phyloP scores from a whole-genome alignment of 164 flowering plant genomes.

The Berberis vulgaris region DNA sequence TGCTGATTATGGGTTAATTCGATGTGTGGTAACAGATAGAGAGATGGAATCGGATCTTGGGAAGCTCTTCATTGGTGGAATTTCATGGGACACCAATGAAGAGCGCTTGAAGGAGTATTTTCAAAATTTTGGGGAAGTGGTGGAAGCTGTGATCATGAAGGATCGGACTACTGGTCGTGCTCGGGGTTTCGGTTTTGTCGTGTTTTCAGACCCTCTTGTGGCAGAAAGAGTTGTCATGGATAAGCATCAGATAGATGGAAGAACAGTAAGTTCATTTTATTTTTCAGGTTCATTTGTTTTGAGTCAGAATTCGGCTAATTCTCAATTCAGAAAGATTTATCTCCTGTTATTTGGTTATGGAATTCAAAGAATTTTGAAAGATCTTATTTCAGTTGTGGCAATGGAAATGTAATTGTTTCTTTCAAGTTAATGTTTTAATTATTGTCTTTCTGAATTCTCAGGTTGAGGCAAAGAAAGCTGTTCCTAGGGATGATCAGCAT shows the following conservation, averaged over 20 bases:
- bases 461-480: slow-evolving; percentile 96
- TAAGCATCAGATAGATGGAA: slow-evolving; percentile 74
- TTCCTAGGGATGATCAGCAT: slow-evolving; percentile 83
- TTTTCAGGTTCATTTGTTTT: neutral
- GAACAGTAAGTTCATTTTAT: slow-evolving; percentile 44
- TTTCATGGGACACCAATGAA: slow-evolving; percentile 92
- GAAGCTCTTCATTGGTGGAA: slow-evolving; percentile 83
- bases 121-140: slow-evolving; percentile 56
- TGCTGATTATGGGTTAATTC: neutral
- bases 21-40: slow-evolving; percentile 9
- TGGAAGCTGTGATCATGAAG: slow-evolving; percentile 85
- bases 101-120: slow-evolving; percentile 75
- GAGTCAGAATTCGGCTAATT: neutral
- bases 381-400: too few relatives aligned
- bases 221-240: slow-evolving; percentile 70
- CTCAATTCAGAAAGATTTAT: too few relatives aligned
- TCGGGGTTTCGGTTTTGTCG: slow-evolving; percentile 86
- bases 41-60: slow-evolving; percentile 71
- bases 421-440: too few relatives aligned
- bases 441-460: slow-evolving; percentile 13
- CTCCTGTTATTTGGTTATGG: too few relatives aligned
- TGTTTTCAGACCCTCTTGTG: slow-evolving; percentile 71
- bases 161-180: slow-evolving; percentile 90
- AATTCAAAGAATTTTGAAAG: too few relatives aligned
- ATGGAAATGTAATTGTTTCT: too few relatives aligned